phyloP scores from a whole-genome alignment of 2,329 filamentous ascomycete genomes.

The Botryotinia convoluta region DNA sequence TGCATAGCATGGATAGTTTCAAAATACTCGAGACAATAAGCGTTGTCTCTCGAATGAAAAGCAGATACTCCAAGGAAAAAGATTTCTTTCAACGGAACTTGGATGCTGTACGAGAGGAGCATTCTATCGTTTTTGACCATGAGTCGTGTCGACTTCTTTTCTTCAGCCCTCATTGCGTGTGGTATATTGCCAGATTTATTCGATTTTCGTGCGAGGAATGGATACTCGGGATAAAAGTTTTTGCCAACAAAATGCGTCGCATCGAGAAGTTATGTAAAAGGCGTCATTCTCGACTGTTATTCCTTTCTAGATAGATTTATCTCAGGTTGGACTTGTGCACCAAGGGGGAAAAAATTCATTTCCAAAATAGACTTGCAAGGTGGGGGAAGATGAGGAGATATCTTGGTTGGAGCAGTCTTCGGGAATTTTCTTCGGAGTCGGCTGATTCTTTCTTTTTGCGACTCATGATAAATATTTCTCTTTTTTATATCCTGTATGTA shows the following conservation, averaged over 20 bases:
- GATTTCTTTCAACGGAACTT: neutral
- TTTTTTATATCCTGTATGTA: neutral
- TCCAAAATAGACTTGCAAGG: neutral
- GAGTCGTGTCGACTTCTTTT: neutral
- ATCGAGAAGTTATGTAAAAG: neutral
- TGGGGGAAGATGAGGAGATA: neutral
- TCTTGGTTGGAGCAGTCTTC: neutral
- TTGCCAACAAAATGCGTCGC: neutral
- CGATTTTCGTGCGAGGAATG: neutral
- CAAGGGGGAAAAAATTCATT: neutral
- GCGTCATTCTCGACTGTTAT: neutral
- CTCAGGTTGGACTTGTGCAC: neutral
- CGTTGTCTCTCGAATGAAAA: neutral
- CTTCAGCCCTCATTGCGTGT: neutral
- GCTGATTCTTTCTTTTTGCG: neutral
- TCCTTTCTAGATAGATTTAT: neutral
- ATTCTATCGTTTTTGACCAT: neutral
- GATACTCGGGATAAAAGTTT: neutral
- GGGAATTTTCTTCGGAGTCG: neutral
- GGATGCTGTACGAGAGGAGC: neutral
- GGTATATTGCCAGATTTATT: neutral
- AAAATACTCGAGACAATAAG: neutral
- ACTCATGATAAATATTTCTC: neutral
- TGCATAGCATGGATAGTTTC: neutral
- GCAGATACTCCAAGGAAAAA: neutral